A percentile compares a stretch with the other conserved stretches of the same genome.
Conservation (phyloP, 2,329 filamentous ascomycete genomes). For the Chrysosporium queenslandicum region DNA sequence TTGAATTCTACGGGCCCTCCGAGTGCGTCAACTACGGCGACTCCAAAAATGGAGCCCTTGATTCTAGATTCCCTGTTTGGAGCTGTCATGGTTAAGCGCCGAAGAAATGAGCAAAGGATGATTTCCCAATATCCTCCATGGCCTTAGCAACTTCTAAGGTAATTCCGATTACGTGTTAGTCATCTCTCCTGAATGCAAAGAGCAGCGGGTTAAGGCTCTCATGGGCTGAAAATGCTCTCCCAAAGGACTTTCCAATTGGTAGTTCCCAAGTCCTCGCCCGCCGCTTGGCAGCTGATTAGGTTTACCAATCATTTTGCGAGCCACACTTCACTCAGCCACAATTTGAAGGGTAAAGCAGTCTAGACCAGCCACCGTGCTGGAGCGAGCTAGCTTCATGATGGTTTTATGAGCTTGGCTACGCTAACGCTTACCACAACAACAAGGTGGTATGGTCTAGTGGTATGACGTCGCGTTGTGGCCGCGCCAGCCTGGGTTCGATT, state of each 20-base stretch:
- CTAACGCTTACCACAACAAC: not conserved
- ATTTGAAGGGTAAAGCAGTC: too few species aligned
- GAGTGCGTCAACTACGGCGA: slow-evolving; percentile 37
- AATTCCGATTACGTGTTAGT: too few species aligned
- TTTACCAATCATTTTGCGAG: too few species aligned
- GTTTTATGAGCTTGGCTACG: too few species aligned
- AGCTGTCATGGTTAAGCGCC: not conserved
- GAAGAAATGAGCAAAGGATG: not conserved
- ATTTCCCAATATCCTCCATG: too few species aligned
- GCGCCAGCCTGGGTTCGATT: slow-evolving; percentile 18
- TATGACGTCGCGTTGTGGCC: slow-evolving; percentile 18
- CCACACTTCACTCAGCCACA: too few species aligned
- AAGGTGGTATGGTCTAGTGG: slow-evolving; percentile 23
- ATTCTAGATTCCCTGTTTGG: slow-evolving; percentile 19
- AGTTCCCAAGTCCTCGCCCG: not conserved
- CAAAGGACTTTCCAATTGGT: not conserved
- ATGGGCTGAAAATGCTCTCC: not conserved
- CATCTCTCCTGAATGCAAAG: too few species aligned
- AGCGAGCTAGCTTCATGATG: too few species aligned
- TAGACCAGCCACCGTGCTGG: too few species aligned
- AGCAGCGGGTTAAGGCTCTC: not conserved
- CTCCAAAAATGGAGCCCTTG: slow-evolving; percentile 31
- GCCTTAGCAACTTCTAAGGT: too few species aligned
- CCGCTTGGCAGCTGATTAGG: not conserved
- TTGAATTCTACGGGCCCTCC: slow-evolving; percentile 37